Base-by-base conservation (phyloP, 768 basidiomycete genomes). In the Pleurotus eryngii region DNA sequence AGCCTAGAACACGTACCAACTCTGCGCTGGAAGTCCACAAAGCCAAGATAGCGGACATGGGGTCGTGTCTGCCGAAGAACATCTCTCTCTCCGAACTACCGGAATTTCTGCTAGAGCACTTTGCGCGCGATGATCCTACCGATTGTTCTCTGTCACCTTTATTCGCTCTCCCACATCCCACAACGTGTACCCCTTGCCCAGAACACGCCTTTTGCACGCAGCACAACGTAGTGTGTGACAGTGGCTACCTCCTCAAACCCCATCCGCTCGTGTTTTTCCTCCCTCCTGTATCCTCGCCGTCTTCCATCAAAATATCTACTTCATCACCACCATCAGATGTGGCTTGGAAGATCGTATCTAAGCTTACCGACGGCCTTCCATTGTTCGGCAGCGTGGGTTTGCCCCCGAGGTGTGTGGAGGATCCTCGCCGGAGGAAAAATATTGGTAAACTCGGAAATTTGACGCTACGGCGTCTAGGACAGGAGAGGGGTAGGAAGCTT, bases 391-490 rank as follows among this genome's bases (percentile, higher is more conserved):
- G 87, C 59, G 78, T 93, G 40, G 89, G 85, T 18, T 76, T 94
- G 51, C 84, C 90, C 22, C 88, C 89, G 40, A 77, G 81, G 46
- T 94, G 92, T 66, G 73, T 85, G 49, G 87, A 88, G 72, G 90
- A 94, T 71, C 89, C 89, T 55, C 82, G 75, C 65, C 76, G 91
- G 66, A 90, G 86, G 72, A 72, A 77, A 55, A 78, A 86, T 62
- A 89, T 94, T 46, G 90, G 90, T 37, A 79, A 74, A 18, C 73
- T 95, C 55, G 92, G 89, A 1, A 89, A 85, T 64, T 81, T 81
- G 8, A 81, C 93, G 50, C 89, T 91, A 68, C 72, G 76, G 26
- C 69, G 81, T 47, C 76, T 90, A 57, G 82, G 82, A 9, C 76
- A 81, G 64, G 83, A 85, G 70, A 76, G 84, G 62, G 86, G 92